Conservation (phyloP, 805 yeast genomes). For the Tetrapisispora phaffii region DNA sequence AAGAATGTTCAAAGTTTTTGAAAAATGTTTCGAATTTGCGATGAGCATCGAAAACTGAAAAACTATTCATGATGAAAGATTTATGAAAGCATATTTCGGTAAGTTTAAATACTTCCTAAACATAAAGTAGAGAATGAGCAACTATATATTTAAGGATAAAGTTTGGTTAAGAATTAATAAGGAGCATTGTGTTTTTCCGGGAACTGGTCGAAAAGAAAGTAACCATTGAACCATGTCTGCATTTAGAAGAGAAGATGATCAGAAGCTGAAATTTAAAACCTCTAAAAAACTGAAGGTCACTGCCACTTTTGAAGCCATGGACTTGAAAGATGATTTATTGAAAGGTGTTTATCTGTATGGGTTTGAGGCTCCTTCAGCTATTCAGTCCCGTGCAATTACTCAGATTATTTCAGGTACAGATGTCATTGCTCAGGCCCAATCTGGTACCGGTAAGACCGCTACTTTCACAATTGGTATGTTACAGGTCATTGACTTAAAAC, state of each 20-base stretch:
- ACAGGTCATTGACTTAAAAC: constrained; percentile 68
- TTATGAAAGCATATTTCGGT: neutral
- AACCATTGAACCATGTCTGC: constrained; percentile 34
- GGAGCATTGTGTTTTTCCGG: neutral
- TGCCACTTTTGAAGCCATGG: constrained; percentile 63
- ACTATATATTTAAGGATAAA: too few relatives aligned
- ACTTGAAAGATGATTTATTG: constrained; percentile 50
- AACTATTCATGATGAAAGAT: neutral
- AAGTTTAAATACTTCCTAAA: too few relatives aligned
- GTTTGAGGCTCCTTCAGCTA: constrained; percentile 91
- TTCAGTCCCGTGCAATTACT: constrained; percentile 91
- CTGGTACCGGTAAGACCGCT: constrained; percentile 98
- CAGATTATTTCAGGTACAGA: constrained; percentile 92
- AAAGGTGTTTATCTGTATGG: constrained; percentile 77
- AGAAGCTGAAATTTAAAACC: constrained; percentile 50
- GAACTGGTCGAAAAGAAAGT: neutral
- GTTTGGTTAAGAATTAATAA: too few relatives aligned
- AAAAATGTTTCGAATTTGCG: constrained; percentile 1
- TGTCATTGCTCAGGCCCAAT: constrained; percentile 95
- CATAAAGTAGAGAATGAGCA: too few relatives aligned
- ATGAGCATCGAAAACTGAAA: constrained; percentile 4
- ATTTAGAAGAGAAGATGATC: constrained; percentile 51
- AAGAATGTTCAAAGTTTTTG: neutral
- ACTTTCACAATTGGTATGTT: constrained; percentile 94
- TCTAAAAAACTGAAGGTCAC: constrained; percentile 45